phyloP scores from a whole-genome alignment of 2,329 filamentous ascomycete genomes.

The Escovopsis sp. region DNA sequence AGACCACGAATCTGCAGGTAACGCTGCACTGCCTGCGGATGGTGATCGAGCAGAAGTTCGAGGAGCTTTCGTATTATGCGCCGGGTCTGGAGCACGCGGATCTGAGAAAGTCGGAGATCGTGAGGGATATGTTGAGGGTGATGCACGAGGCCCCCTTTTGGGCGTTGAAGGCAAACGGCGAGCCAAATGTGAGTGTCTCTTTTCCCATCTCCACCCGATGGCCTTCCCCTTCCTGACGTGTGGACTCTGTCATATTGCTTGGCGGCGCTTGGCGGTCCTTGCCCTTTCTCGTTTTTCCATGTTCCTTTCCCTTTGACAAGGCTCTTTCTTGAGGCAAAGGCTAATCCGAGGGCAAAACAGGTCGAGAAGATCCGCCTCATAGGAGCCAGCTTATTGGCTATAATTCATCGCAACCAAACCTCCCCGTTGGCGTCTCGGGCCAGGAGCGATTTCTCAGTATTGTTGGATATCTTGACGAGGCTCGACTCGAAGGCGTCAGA shows the following conservation, averaged over 20 bases:
- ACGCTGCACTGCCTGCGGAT: conserved; percentile 27
- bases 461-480: conserved; percentile 25
- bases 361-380: conserved; percentile 26
- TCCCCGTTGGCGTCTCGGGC: conserved; percentile 24
- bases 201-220: no score
- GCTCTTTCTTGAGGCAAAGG: background rate
- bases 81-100: conserved; percentile 18
- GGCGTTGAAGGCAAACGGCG: conserved; percentile 24
- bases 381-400: conserved; percentile 22
- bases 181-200: conserved; percentile 20
- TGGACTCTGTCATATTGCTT: background rate
- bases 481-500: conserved; percentile 29
- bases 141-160: conserved; percentile 28
- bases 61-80: conserved; percentile 18
- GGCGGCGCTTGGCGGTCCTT: background rate
- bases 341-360: conserved; percentile 8
- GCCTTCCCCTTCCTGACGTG: background rate
- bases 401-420: conserved; percentile 22
- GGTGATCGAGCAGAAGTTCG: conserved; percentile 23
- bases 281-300: background rate
- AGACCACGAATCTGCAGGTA: conserved; percentile 26
- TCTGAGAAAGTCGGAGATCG: conserved; percentile 26
- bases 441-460: conserved; percentile 22
- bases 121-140: conserved; percentile 25
- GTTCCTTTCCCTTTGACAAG: background rate